phyloP scores from a whole-genome alignment of 495 filamentous ascomycete genomes.

The Tuber calosporum region DNA sequence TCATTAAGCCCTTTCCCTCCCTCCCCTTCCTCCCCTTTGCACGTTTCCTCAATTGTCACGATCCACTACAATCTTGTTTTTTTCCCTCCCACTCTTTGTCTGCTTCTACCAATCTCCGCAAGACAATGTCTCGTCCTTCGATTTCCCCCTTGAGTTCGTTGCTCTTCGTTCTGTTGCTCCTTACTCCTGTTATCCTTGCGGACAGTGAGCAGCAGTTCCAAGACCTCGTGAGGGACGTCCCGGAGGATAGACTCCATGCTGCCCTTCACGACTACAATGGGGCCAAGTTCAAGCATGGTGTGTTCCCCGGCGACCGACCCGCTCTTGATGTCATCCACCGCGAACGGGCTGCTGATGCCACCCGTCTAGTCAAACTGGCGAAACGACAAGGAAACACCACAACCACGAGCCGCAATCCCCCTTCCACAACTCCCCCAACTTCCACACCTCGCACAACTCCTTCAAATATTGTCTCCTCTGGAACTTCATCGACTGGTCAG shows the following conservation, averaged over 20 bases:
- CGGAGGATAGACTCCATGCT: constrained; percentile 47
- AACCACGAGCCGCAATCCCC: constrained; percentile 10
- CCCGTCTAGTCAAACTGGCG: constrained; percentile 45
- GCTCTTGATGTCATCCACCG: constrained; percentile 49
- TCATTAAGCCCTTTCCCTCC: no score
- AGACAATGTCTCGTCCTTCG: constrained; percentile 33
- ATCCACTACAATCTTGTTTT: constrained; percentile 30
- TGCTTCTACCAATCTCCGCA: constrained; percentile 22
- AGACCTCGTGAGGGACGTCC: constrained; percentile 45
- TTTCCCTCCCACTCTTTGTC: constrained; percentile 1
- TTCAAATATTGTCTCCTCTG: background rate
- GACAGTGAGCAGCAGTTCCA: constrained; percentile 40
- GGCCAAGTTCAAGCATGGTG: constrained; percentile 50
- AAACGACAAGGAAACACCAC: constrained; percentile 45
- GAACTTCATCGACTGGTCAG: background rate
- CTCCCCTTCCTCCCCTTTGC: no score
- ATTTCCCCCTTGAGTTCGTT: constrained; percentile 28
- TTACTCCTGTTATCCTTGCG: constrained; percentile 42
- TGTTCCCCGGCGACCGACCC: constrained; percentile 46
- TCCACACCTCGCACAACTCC: constrained; percentile 1
- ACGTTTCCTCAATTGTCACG: no score
- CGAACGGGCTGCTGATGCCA: constrained; percentile 47
- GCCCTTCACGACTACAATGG: constrained; percentile 48
- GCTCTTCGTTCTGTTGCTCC: constrained; percentile 38
- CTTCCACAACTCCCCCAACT: constrained; percentile 5